Percentiles rank a stretch among this genome's conserved stretches.
These are phyloP conservation scores for Fusarium mexicanum DNA, from an alignment of 2,329 filamentous ascomycete species.

Conservation along the genomic window DNA sequence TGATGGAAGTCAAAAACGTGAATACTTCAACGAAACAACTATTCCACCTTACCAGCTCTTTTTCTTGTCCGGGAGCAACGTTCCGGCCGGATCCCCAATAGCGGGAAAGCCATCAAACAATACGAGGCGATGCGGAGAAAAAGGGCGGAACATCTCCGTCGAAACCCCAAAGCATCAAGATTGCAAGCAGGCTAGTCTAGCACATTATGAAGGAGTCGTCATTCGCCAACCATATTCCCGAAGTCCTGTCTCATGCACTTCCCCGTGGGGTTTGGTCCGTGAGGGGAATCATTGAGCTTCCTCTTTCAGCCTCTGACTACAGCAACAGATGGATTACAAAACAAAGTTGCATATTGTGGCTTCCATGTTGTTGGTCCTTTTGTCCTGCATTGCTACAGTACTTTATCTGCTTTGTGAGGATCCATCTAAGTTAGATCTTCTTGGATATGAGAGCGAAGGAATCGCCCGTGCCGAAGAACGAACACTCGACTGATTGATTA, in stretches of 20 bases:
- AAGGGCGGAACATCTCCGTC: conserved; percentile 16
- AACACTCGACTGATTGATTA: neutral
- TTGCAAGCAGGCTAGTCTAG: conserved; percentile 7
- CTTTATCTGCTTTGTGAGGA: neutral
- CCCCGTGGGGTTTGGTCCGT: conserved; percentile 21
- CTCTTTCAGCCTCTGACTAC: conserved; percentile 5
- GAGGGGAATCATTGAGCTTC: conserved; percentile 27
- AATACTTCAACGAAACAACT: neutral
- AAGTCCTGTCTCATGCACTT: conserved; percentile 2
- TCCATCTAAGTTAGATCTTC: neutral
- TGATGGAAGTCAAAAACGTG: neutral
- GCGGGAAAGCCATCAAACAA: neutral
- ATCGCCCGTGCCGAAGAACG: neutral
- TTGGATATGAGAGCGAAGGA: neutral
- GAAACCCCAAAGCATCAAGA: neutral
- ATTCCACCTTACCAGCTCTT: neutral
- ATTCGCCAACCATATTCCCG: conserved; percentile 11
- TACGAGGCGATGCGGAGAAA: conserved; percentile 20
- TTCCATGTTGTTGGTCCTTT: neutral
- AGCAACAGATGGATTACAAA: neutral
- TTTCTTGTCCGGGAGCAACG: neutral
- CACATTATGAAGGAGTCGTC: neutral
- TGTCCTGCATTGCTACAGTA: neutral
- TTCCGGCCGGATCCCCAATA: neutral
- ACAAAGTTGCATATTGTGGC: conserved; percentile 15